Percentiles rank a stretch among this genome's conserved stretches.
These are phyloP conservation scores for Beauveria sp. DNA, from an alignment of 2,329 filamentous ascomycete species.

Conservation along the genomic window DNA sequence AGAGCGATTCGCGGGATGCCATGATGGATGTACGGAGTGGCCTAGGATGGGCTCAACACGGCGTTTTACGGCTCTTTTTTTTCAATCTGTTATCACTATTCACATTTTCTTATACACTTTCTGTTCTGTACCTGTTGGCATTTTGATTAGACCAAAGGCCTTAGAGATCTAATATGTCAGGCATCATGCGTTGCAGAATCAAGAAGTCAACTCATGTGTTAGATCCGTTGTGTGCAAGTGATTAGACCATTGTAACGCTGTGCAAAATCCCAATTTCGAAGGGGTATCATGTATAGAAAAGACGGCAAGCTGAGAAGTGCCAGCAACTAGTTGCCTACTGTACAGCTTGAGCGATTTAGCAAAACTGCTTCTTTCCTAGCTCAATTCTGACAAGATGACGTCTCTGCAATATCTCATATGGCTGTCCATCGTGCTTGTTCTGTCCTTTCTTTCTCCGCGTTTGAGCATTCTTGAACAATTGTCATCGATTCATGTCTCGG, in stretches of 20 bases:
- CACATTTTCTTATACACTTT: neutral
- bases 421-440: neutral
- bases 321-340: neutral
- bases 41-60: conserved; percentile 6
- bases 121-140: neutral
- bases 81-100: conserved; percentile 11
- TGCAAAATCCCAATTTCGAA: conserved; percentile 4
- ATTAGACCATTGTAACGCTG: neutral
- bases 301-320: neutral
- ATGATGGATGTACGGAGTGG: conserved; percentile 5
- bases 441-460: neutral
- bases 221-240: neutral
- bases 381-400: neutral
- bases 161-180: neutral
- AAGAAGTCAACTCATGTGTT: neutral
- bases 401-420: neutral
- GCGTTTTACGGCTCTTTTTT: conserved; percentile 16
- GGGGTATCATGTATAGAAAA: conserved; percentile 8
- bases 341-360: neutral
- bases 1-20: neutral
- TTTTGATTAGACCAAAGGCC: neutral
- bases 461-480: neutral
- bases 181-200: neutral
- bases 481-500: neutral
- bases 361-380: neutral